Evolutionary conservation across 2,329 filamentous ascomycete genomes (phyloP).

Genomic region (Biscogniauxia mediterranea): DNA sequence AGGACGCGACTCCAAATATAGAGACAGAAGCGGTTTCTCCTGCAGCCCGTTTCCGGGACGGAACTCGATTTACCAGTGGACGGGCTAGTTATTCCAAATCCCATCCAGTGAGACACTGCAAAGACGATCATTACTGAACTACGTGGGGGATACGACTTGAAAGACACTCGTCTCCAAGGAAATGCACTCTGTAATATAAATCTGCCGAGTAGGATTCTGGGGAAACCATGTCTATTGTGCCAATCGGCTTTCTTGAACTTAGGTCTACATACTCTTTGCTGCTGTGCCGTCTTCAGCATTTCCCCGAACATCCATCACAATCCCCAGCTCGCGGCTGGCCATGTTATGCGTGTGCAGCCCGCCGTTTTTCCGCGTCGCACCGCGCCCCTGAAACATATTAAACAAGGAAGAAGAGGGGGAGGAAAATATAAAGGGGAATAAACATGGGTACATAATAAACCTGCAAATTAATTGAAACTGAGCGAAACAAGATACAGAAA

Average conservation of each 20-base stretch:
- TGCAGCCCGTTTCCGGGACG: too few species aligned
- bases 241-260: not conserved
- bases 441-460: too few species aligned
- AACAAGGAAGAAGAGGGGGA: too few species aligned
- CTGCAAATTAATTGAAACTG: not conserved
- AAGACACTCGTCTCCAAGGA: not conserved
- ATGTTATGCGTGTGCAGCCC: not conserved
- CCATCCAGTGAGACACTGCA: not conserved
- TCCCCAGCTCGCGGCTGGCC: not conserved
- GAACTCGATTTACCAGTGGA: too few species aligned
- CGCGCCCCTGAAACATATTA: not conserved
- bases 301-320: not conserved
- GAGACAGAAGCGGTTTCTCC: too few species aligned
- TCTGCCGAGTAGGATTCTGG: not conserved
- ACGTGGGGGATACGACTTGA: not conserved
- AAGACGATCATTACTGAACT: not conserved
- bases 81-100: not conserved
- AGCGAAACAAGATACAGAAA: not conserved
- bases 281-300: not conserved
- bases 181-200: not conserved
- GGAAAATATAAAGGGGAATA: too few species aligned
- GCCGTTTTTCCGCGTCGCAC: not conserved
- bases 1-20: too few species aligned
- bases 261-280: not conserved
- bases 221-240: not conserved